These are phyloP conservation scores for Alnus glutinosa DNA, from an alignment of 306 rosid species.

Conservation along the genomic window DNA sequence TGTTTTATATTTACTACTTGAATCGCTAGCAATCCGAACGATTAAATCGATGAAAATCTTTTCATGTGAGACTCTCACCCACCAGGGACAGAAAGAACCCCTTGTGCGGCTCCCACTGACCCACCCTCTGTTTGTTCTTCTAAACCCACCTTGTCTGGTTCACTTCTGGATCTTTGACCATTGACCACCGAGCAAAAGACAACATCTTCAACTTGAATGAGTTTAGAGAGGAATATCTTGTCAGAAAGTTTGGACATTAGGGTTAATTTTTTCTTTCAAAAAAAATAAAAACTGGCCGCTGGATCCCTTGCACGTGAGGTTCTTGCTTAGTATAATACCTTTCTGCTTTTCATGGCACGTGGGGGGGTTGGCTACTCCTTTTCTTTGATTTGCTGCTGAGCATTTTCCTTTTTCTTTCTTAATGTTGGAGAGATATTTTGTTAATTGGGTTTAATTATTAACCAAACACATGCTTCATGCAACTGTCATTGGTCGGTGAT, in stretches of 20 bases:
- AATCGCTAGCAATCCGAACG: too few species aligned
- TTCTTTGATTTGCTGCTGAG: conserved; percentile 11
- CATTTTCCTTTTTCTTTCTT: conserved; percentile 16
- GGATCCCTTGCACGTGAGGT: conserved; percentile 87
- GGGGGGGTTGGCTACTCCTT: conserved; percentile 37
- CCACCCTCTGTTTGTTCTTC: conserved; percentile 53
- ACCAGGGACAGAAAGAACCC: conserved; percentile 53
- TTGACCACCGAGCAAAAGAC: conserved; percentile 46
- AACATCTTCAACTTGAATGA: conserved; percentile 12
- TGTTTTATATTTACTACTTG: too few species aligned
- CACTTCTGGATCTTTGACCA: conserved; percentile 62
- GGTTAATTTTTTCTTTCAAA: conserved; percentile 5
- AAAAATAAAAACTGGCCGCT: conserved; percentile 25
- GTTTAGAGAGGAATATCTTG: conserved; percentile 33
- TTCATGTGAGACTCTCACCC: conserved; percentile 19
- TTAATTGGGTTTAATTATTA: conserved; percentile 25
- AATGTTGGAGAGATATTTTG: conserved; percentile 9
- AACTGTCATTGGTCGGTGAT: conserved; percentile 42
- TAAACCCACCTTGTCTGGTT: conserved; percentile 36
- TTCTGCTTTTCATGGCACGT: conserved; percentile 71
- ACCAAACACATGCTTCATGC: conserved; percentile 34
- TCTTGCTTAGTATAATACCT: conserved; percentile 44
- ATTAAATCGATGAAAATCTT: too few species aligned
- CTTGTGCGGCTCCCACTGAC: conserved; percentile 87
- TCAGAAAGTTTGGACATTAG: conserved; percentile 12